Base-by-base conservation (phyloP, 2,329 filamentous ascomycete species). In the Chaetomium sp. region DNA sequence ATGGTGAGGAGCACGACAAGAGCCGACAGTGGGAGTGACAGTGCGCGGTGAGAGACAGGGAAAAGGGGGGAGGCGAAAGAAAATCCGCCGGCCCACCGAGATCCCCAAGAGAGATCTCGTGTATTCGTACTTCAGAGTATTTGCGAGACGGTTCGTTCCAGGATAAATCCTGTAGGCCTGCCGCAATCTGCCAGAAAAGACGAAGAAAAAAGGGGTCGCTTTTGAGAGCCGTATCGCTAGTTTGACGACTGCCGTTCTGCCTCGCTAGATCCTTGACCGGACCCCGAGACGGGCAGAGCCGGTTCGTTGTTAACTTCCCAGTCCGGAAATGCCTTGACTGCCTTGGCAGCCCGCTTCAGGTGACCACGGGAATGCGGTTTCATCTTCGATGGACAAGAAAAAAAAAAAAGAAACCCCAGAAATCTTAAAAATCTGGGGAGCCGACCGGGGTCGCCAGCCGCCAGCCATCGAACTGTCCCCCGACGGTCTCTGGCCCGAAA, bases 381-480 rank as follows among this genome's bases (percentile, higher is more conserved):
- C 42, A 49, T 10, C 56, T 57, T 57, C 19, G 5, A 31, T 29
- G 13, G 56, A 12, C 35, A 51, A 12, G 6, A 27, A 60, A 51
- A 60, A 12, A 29, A 27, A 60, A 51, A 60, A 51, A 60, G 45
- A 59, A 60, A 53, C n/a, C 38, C 27, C 38, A 58, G n/a, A 31
- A 55, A 35, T 27, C 45, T 42, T 13, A 42, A 42, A 42, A 42
- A 42, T 42, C 45, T 8, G 45, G 45, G 45, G 45, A 10, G 42
- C 13, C 56, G 25, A 51, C 49, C 55, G 7, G 29, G 29, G 54
- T n/a, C 21, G 54, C 6, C 19, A 25, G 38, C 27, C n/a, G n/a
- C n/a, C n/a, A n/a, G n/a, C 12, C 25, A 33, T 23, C 27, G 31
- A n/a, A 9, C 29, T 35, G n/a, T 4, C n/a, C 53, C 27, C 16